phyloP scores from a whole-genome alignment of 2,329 filamentous ascomycete species.

The Allantophomopsis cytisporea region DNA sequence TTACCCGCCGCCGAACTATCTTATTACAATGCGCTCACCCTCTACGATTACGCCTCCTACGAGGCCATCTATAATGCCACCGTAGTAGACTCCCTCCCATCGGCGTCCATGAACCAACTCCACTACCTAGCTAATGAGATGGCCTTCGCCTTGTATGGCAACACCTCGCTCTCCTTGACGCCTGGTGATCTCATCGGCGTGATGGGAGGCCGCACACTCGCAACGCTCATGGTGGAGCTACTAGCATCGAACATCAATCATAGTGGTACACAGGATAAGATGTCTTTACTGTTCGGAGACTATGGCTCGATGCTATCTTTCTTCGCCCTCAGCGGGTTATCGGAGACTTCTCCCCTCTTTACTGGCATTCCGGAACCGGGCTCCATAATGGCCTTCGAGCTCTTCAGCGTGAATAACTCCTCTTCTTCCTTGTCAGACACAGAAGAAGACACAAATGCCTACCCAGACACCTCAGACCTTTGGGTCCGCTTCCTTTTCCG shows the following conservation, averaged over 20 bases:
- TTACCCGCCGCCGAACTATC: constrained; percentile 22
- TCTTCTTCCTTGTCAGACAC: constrained; percentile 10
- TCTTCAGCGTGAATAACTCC: constrained; percentile 22
- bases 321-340: constrained; percentile 32
- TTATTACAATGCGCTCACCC: constrained; percentile 40
- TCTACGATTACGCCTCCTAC: constrained; percentile 41
- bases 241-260: constrained; percentile 28
- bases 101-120: constrained; percentile 35
- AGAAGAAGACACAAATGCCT: constrained; percentile 1
- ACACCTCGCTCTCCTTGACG: constrained; percentile 41
- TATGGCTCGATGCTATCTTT: constrained; percentile 41
- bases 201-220: constrained; percentile 39
- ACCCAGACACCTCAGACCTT: constrained; percentile 20
- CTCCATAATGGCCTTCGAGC: constrained; percentile 62
- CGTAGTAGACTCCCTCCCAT: constrained; percentile 25
- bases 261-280: constrained; percentile 25
- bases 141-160: constrained; percentile 41
- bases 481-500: constrained; percentile 44
- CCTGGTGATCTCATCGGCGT: constrained; percentile 28
- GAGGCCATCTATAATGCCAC: constrained; percentile 35
- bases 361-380: constrained; percentile 49
- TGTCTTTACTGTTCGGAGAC: constrained; percentile 39
- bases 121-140: constrained; percentile 51
- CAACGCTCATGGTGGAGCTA: constrained; percentile 26
- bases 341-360: constrained; percentile 31